Evolutionary conservation across 441 rosid genomes (phyloP), one percentile per base, ranked within the genome.

Genomic region (Brassica hybrid): DNA sequence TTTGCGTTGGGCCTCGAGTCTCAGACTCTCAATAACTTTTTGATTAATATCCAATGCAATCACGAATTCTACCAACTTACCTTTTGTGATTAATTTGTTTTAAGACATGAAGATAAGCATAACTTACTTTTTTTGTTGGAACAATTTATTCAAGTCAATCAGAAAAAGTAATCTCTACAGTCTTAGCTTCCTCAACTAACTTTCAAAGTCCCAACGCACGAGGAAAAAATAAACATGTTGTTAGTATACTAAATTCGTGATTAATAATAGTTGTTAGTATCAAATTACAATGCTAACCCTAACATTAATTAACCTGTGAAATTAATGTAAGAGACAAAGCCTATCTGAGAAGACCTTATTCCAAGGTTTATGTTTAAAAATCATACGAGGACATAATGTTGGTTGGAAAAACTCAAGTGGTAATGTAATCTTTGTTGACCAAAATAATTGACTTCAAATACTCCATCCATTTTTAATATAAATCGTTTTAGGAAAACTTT

Each of bases 171-270:
- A 63, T 70, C 67, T 58, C 36, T 56, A 32, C 43, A 65, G 38
- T 71, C 67, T 65, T 65, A 19, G 41, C 74, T 43, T 57, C 66
- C 72, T 72, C 80, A 77, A 77, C 80, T 57, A 77, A 77, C 76
- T 77, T 77, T 77, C 80, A 30, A 77, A 54, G 45, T 19, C 54
- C 17, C 66, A 32, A 57, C 10, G 72, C 25, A 27, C 52, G 71
- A 77, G 59, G 61, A n/a, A n/a, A n/a, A n/a, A n/a, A n/a, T n/a
- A n/a, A n/a, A n/a, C n/a, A n/a, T n/a, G n/a, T n/a, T n/a, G n/a
- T n/a, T n/a, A n/a, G 25, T 64, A 43, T 43, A 43, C 56, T 2
- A 32, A 7, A 68, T 61, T 3, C 64, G 43, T 50, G 45, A 63
- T 6, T 66, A 50, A 61, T 52, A 17, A 9, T 48, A 12, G 14